These are phyloP conservation scores for Exophiala lecanii-corni DNA, from an alignment of 2,329 filamentous ascomycete genomes.

Conservation along the genomic window DNA sequence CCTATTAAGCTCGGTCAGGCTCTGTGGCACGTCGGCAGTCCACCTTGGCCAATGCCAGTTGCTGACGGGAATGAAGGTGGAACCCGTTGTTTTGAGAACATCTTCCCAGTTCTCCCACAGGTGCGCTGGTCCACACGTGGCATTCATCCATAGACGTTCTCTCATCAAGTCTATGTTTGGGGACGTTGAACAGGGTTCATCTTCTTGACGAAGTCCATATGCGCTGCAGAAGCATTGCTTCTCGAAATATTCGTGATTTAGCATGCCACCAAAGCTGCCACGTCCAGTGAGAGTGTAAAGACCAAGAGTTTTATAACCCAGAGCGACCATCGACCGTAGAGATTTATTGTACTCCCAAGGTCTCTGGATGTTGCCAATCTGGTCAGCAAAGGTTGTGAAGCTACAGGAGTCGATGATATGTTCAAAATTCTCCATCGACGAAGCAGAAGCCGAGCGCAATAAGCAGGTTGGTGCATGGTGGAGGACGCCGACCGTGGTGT, in stretches of 20 bases:
- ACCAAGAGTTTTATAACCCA: slow-evolving; percentile 33
- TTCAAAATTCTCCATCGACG: slow-evolving; percentile 29
- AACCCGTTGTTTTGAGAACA: slow-evolving; percentile 27
- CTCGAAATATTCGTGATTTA: slow-evolving; percentile 34
- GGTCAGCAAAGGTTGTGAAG: slow-evolving; percentile 29
- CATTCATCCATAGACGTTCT: slow-evolving; percentile 32
- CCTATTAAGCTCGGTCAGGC: slow-evolving; percentile 22
- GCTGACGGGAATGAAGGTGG: slow-evolving; percentile 29
- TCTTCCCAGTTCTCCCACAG: slow-evolving; percentile 29
- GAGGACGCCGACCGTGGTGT: slow-evolving; percentile 25
- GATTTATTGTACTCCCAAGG: slow-evolving; percentile 33
- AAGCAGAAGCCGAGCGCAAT: slow-evolving; percentile 20
- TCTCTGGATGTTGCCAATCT: slow-evolving; percentile 31
- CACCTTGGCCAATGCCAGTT: slow-evolving; percentile 31
- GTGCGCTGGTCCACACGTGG: slow-evolving; percentile 29
- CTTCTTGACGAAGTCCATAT: slow-evolving; percentile 20
- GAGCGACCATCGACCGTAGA: slow-evolving; percentile 28
- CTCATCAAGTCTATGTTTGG: slow-evolving; percentile 26
- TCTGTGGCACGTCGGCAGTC: slow-evolving; percentile 26
- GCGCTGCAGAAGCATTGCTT: slow-evolving; percentile 31
- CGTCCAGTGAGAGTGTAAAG: slow-evolving; percentile 28
- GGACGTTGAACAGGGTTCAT: slow-evolving; percentile 24
- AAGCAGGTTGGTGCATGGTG: slow-evolving; percentile 31
- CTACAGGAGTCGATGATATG: slow-evolving; percentile 30
- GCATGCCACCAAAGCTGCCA: slow-evolving; percentile 21